Evolutionary conservation across 2,329 filamentous ascomycete genomes (phyloP), one percentile per base, ranked within the genome.

Genomic region (Pseudogymnoascus sp.): DNA sequence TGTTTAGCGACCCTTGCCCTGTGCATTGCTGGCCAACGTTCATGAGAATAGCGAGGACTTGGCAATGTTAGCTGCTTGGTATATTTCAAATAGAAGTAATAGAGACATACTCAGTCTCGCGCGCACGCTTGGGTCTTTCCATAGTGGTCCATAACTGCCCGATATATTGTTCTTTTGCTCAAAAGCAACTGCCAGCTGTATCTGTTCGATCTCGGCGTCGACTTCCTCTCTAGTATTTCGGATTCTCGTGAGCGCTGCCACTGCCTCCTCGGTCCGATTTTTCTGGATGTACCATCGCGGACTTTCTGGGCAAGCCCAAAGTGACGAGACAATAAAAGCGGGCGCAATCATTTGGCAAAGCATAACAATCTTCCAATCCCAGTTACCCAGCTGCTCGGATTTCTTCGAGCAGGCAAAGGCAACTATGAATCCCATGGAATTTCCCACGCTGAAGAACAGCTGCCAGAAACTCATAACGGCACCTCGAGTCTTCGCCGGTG

Each of bases 381-480:
- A 82, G 63, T 83, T 77, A 36, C 80, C 80, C 8, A 83, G 74
- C 7, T 68, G 71, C 36, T 73, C 46, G 25, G 73, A 72, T 66
- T 82, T 74, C 71, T 81, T 77, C n/a, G 76, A 75, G 68, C 79
- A 81, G 11, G 75, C 80, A 65, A 77, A 83, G 67, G 78, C 79
- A 63, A 83, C 77, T 79, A 79, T 82, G 73, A 78, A 81, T 64
- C 79, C 82, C 65, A 84, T 81, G 71, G 82, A 84, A 3, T 77
- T 80, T 18, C 81, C 82, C 43, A 82, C 81, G 1, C 74, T 80
- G 71, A 82, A 84, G 72, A 82, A 82, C 72, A 81, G 78, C 69
- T 83, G 81, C 81, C 81, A 84, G 68, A 83, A 82, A 9, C 79
- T 80, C 81, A 84, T 83, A 69, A 83, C 82, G 66, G 75, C 82